These are phyloP conservation scores for Agroathelia rolfsii DNA, from an alignment of 1,284 basidiomycete species.

Conservation along the genomic window DNA sequence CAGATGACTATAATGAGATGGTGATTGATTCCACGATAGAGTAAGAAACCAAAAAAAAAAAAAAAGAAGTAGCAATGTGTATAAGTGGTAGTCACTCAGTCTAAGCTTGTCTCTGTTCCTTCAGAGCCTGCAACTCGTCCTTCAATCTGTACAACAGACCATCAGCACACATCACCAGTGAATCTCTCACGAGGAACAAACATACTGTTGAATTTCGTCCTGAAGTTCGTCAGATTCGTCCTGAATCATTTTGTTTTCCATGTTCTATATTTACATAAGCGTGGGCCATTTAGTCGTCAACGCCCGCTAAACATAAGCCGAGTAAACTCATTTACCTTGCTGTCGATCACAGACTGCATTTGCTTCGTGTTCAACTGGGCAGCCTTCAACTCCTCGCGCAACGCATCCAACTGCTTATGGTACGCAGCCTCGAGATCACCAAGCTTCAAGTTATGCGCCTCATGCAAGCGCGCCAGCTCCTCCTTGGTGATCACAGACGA, in stretches of 20 bases:
- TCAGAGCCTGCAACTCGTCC: constrained; percentile 47
- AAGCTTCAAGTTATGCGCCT: constrained; percentile 75
- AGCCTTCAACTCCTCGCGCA: constrained; percentile 56
- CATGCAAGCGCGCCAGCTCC: constrained; percentile 63
- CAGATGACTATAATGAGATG: constrained; percentile 2
- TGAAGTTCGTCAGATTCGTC: constrained; percentile 66
- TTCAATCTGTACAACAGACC: constrained; percentile 54
- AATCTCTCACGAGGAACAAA: constrained; percentile 34
- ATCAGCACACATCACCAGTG: constrained; percentile 32
- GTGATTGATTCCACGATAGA: constrained; percentile 11
- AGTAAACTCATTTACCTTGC: too few relatives aligned
- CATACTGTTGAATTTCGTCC: constrained; percentile 71
- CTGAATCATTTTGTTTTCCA: constrained; percentile 73
- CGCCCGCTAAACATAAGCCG: too few relatives aligned
- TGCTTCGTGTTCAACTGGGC: constrained; percentile 43
- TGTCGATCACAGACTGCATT: constrained; percentile 47
- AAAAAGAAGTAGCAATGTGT: constrained; percentile 15
- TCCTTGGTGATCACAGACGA: constrained; percentile 55
- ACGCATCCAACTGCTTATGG: constrained; percentile 45
- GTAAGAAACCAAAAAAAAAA: constrained; percentile 11
- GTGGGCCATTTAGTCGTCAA: too few relatives aligned
- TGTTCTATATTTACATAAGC: too few relatives aligned
- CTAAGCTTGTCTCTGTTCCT: constrained; percentile 30
- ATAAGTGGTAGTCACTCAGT: constrained; percentile 11
- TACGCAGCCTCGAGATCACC: constrained; percentile 68